These are phyloP conservation scores for Amanita exitialis DNA, from an alignment of 768 basidiomycete genomes.

Conservation along the genomic window DNA sequence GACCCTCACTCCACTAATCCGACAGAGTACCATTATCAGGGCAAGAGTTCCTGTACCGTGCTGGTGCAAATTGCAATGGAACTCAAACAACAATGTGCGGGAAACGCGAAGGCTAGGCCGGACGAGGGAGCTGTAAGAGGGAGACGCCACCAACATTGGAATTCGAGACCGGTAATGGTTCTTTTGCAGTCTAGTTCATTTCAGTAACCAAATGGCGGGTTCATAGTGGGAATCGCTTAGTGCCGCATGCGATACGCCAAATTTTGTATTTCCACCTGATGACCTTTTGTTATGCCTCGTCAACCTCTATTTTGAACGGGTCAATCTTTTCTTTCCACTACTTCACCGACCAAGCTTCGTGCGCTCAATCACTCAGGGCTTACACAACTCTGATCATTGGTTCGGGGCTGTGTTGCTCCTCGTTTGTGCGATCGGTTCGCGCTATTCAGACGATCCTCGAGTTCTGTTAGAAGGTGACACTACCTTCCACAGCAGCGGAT, in stretches of 20 bases:
- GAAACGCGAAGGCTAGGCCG: slow-evolving; percentile 16
- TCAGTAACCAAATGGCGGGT: neutral
- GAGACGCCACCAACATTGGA: slow-evolving; percentile 28
- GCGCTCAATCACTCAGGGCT: slow-evolving; percentile 30
- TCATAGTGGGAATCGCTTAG: slow-evolving; percentile 27
- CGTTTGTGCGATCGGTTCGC: slow-evolving; percentile 61
- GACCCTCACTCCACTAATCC: slow-evolving; percentile 22
- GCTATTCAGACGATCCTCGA: slow-evolving; percentile 46
- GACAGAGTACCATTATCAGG: slow-evolving; percentile 35
- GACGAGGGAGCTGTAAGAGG: slow-evolving; percentile 8
- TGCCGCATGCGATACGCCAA: slow-evolving; percentile 8
- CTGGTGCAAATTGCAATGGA: slow-evolving; percentile 44
- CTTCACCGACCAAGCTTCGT: slow-evolving; percentile 68
- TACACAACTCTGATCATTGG: slow-evolving; percentile 37
- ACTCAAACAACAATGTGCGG: slow-evolving; percentile 45
- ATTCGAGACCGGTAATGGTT: slow-evolving; percentile 20
- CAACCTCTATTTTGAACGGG: slow-evolving; percentile 49
- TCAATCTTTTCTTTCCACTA: slow-evolving; percentile 52
- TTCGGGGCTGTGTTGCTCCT: slow-evolving; percentile 58
- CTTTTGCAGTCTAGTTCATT: neutral
- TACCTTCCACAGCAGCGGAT: slow-evolving; percentile 39
- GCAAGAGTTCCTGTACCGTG: slow-evolving; percentile 45
- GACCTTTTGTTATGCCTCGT: slow-evolving; percentile 44
- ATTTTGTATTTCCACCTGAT: slow-evolving; percentile 36
- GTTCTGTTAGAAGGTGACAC: slow-evolving; percentile 31